Base-by-base conservation (phyloP, 352 stramenopile genomes). In the Pythium volutum region DNA sequence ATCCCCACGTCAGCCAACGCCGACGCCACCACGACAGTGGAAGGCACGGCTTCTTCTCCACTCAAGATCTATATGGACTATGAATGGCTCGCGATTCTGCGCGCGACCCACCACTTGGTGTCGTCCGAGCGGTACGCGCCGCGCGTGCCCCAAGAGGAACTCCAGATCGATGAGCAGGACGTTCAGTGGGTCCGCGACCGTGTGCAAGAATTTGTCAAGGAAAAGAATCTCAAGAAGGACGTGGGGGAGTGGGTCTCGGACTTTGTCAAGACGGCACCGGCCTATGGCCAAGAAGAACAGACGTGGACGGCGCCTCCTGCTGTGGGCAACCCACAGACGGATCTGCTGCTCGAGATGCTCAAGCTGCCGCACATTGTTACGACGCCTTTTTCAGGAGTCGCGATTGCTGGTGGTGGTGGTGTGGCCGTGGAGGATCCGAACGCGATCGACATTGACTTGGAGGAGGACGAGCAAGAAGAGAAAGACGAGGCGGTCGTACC, bases 241-340 rank as follows among this genome's bases (percentile, higher is more conserved):
- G 72, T 74, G 12, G 70, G 71, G 29, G 85, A 91, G 50, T 93
- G 86, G 80, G 68, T 93, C 42, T 74, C 73, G 11, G 81, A 92
- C 27, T 97, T 97, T 64, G 73, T 80, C 22, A 86, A 84, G 70
- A 96, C 83, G 0, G 88, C 76, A 25, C 79, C 85, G 20, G 66
- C 74, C 14, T 80, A 89, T 42, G 78, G 74, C 3, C 74, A 89
- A 55, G 64, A 90, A 56, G 64, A 79, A 25, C 58, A 69, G 6
- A 50, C 57, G 42, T 66, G 52, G 61, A 62, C 34, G 14, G 42
- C 43, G 26, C 50, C 50, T 31, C 64, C 22, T 49, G 70, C 29
- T 61, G 71, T 55, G n/a, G 95, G 96, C 2, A 99, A 98, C 62
- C 96, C 93, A 8, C 96, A 99, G 67, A 99, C 96, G 1, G 97